Percentiles rank a stretch among this genome's conserved stretches.
phyloP scores from a whole-genome alignment of 148 eudicot species.

The Rhododendron molle region DNA sequence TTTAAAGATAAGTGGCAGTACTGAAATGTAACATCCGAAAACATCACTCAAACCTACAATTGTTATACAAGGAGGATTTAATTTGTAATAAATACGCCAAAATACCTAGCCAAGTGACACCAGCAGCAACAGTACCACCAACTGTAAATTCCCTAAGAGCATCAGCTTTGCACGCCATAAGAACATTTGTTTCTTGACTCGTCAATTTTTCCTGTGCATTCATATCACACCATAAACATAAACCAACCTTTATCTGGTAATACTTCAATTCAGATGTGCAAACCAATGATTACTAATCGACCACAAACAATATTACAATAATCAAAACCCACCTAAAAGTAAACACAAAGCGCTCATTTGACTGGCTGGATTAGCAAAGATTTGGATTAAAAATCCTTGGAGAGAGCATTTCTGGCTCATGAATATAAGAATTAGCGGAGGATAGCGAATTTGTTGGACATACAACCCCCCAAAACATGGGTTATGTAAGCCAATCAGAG shows the following conservation, averaged over 20 bases:
- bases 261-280: slow-evolving; percentile 8
- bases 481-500: not conserved
- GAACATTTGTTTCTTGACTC: slow-evolving; percentile 33
- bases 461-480: not conserved
- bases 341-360: not conserved
- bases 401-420: not conserved
- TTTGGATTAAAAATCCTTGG: not conserved
- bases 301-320: not conserved
- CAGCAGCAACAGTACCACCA: slow-evolving; percentile 29
- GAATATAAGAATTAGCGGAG: not conserved
- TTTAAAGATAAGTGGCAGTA: not conserved
- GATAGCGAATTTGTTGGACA: not conserved
- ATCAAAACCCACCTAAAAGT: not conserved
- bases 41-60: not conserved
- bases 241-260: not conserved
- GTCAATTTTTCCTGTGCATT: slow-evolving; percentile 33
- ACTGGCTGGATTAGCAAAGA: not conserved
- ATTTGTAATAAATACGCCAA: not conserved
- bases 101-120: slow-evolving; percentile 42
- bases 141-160: slow-evolving; percentile 31
- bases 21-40: not conserved
- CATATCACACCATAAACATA: not conserved
- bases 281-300: not conserved
- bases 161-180: slow-evolving; percentile 29
- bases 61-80: not conserved